Conservation (phyloP, 2,329 filamentous ascomycete species). For the Aspergillus chevalieri region DNA sequence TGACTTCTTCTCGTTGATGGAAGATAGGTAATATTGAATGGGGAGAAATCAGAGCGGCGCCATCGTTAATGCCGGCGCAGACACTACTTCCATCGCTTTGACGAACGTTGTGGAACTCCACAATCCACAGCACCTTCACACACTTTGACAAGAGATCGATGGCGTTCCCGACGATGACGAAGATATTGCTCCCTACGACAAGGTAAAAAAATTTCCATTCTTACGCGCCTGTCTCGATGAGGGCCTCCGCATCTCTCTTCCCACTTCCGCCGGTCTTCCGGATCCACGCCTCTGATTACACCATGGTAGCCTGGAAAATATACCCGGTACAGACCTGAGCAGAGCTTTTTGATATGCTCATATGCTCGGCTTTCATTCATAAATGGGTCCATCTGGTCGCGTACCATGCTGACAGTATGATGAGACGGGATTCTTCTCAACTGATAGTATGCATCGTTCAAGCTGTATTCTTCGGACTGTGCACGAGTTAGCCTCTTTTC, state of each 20-base stretch:
- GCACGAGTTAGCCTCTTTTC: too few relatives aligned
- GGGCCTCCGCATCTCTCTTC: slow-evolving; percentile 38
- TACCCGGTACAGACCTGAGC: too few relatives aligned
- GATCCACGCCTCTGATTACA: too few relatives aligned
- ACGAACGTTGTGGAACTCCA: slow-evolving; percentile 47
- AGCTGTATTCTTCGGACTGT: too few relatives aligned
- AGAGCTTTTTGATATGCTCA: too few relatives aligned
- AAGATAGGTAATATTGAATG: slow-evolving; percentile 45
- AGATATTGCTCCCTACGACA: slow-evolving; percentile 43
- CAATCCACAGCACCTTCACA: slow-evolving; percentile 34
- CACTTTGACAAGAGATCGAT: slow-evolving; percentile 41
- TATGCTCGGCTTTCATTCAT: too few relatives aligned
- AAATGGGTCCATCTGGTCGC: too few relatives aligned
- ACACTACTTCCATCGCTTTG: slow-evolving; percentile 48
- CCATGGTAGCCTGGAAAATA: too few relatives aligned
- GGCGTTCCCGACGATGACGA: slow-evolving; percentile 35
- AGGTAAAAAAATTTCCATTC: slow-evolving; percentile 45
- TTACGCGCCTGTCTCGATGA: slow-evolving; percentile 49
- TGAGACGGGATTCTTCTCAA: too few relatives aligned
- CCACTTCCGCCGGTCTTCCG: slow-evolving; percentile 35
- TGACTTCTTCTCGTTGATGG: slow-evolving; percentile 54
- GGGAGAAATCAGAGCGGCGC: slow-evolving; percentile 49
- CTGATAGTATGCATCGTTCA: too few relatives aligned
- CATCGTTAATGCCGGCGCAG: slow-evolving; percentile 41
- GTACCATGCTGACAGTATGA: too few relatives aligned